Base-by-base conservation (phyloP, 73 alveolate species). In the Paraurostyla sp. region DNA sequence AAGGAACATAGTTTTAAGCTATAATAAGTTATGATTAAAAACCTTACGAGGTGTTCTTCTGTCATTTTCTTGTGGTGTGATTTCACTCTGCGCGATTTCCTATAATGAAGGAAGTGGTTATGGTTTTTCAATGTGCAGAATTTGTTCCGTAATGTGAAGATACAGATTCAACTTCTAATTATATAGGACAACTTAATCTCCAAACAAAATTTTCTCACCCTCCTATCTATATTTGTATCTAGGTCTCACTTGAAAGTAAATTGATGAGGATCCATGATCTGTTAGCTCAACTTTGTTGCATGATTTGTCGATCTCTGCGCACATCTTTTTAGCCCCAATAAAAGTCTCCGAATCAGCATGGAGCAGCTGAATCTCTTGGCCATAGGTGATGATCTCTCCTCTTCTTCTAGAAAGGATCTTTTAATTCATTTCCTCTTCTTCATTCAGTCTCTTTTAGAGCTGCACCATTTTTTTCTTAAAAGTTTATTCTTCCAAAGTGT, bases 211-310 rank as follows among this genome's bases (percentile, higher is more conserved):
- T 36, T 56, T 73, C 60, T 92, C 96, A n/a, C 96, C 96, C 56
- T 92, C 96, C 56, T 92, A 85, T 45, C 95, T 90, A 80, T 83
- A 90, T 35, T 91, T 91, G 82, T 91, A 91, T 59, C 96, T 69
- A 0, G 96, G 96, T 63, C 73, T 80, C 15, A 91, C 88, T 49
- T 76, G 71, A 85, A 91, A 91, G 88, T 41, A 73, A 16, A 91
- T 75, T 0, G 86, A 80, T 27, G 36, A 16, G 23, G 83, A 33
- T 0, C 84, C 84, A 45, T 69, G 65, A 62, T 42, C 88, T 15
- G 58, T 36, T 32, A 80, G 71, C 76, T 88, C 91, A 27, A 88
- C 87, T 30, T 88, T 80, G 42, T 80, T 65, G 69, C 87, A 88
- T 0, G 94, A 50, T 73, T 88, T 88, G 27, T 88, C 94, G 25